phyloP scores from a whole-genome alignment of 768 basidiomycete species.

The Tubosaeta sp. region DNA sequence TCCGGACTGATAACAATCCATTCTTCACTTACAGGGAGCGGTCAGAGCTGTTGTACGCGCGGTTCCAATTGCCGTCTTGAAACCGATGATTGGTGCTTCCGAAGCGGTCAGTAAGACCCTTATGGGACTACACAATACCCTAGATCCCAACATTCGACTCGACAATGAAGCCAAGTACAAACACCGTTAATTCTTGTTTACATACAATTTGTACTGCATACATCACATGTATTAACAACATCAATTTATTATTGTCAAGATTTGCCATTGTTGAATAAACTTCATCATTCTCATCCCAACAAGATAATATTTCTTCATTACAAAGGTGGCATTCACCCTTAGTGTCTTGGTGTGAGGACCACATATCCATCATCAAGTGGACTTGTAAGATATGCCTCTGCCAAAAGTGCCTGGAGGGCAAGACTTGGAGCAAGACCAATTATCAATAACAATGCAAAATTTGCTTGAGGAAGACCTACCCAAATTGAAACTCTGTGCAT shows the following conservation, averaged over 20 bases:
- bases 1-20: neutral
- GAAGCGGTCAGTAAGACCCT: conserved; percentile 96
- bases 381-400: conserved; percentile 29
- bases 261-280: neutral
- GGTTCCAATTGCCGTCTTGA: conserved; percentile 94
- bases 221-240: conserved; percentile 11
- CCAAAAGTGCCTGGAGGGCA: conserved; percentile 19
- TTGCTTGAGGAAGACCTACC: conserved; percentile 15
- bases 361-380: conserved; percentile 29
- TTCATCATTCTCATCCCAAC: neutral
- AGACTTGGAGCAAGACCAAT: conserved; percentile 2
- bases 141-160: conserved; percentile 78
- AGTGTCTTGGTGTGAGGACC: conserved; percentile 26
- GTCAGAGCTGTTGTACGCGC: conserved; percentile 93
- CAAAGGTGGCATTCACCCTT: neutral
- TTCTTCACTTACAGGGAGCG: conserved; percentile 58
- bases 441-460: neutral
- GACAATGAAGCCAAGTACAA: conserved; percentile 97
- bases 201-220: conserved; percentile 20
- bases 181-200: conserved; percentile 45
- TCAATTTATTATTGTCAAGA: neutral
- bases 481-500: conserved; percentile 20
- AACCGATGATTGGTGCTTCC: conserved; percentile 97
- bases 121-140: conserved; percentile 86
- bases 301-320: neutral